Evolutionary conservation across 1,284 basidiomycete genomes (phyloP).

Genomic region (Meira nashicola): DNA sequence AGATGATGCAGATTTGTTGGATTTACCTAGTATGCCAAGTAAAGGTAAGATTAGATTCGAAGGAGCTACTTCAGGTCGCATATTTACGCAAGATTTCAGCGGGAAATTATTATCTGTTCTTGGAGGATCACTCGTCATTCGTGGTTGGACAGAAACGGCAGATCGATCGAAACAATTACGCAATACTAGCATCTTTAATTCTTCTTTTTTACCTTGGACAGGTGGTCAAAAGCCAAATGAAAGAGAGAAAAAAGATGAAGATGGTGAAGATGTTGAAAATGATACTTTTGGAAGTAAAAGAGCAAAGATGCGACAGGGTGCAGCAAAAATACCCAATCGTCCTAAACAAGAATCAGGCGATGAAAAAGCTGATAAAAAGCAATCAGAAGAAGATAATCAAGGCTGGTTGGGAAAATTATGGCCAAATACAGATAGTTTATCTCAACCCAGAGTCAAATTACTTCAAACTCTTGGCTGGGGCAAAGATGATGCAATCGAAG

Average conservation of each 20-base stretch:
- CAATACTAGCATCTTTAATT: constrained; percentile 15
- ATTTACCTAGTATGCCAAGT: constrained; percentile 38
- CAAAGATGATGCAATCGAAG: constrained; percentile 27
- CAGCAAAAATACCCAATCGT: constrained; percentile 21
- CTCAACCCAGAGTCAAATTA: constrained; percentile 24
- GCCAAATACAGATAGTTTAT: constrained; percentile 28
- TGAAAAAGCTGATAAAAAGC: constrained; percentile 14
- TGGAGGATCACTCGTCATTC: constrained; percentile 39
- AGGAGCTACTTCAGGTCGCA: constrained; percentile 46
- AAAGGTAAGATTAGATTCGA: constrained; percentile 48
- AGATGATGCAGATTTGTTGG: constrained; percentile 27
- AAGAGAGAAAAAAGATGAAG: constrained; percentile 4
- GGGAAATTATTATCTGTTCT: constrained; percentile 38
- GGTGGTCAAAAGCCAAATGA: constrained; percentile 14
- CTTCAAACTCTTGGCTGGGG: constrained; percentile 30
- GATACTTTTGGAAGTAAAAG: not conserved
- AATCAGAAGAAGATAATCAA: constrained; percentile 6
- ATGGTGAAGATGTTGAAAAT: not conserved
- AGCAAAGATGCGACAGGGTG: constrained; percentile 19
- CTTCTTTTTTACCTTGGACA: constrained; percentile 20
- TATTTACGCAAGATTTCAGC: constrained; percentile 42
- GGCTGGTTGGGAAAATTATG: constrained; percentile 22
- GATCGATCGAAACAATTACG: constrained; percentile 23
- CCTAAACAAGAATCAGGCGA: constrained; percentile 20
- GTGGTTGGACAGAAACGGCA: constrained; percentile 42